A percentile compares a stretch with the other conserved stretches of the same genome.
Conservation (phyloP, 129 eudicot species). For the Escallonia herrerae region DNA sequence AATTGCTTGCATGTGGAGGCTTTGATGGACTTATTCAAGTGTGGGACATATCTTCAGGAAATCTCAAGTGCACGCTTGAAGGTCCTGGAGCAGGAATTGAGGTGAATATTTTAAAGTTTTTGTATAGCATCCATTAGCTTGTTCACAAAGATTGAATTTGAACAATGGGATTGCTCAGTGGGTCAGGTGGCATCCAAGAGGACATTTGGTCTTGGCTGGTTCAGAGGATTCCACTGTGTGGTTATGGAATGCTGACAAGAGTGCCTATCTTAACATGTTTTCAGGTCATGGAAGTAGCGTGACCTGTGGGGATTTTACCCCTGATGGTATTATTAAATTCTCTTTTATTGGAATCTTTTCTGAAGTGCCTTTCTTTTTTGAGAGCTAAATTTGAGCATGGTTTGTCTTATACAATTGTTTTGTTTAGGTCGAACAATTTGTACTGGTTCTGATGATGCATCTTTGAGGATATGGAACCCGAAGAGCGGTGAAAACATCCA, state of each 20-base stretch:
- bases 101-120: conserved; percentile 26
- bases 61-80: conserved; percentile 57
- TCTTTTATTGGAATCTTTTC: background rate
- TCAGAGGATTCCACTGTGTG: conserved; percentile 86
- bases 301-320: conserved; percentile 93
- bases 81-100: conserved; percentile 87
- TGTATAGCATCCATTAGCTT: background rate
- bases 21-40: conserved; percentile 73
- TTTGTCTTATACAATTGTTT: background rate
- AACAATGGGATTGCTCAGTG: conserved; percentile 47
- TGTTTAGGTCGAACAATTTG: conserved; percentile 65
- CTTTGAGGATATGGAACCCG: conserved; percentile 94
- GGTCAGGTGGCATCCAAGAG: conserved; percentile 99
- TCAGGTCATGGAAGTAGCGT: conserved; percentile 73
- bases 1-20: conserved; percentile 84
- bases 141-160: conserved; percentile 10
- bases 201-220: conserved; percentile 86
- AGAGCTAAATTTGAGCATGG: background rate
- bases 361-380: background rate
- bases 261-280: conserved; percentile 51
- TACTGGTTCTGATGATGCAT: conserved; percentile 95
- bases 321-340: conserved; percentile 60
- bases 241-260: conserved; percentile 98
- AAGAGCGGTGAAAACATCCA: conserved; percentile 58
- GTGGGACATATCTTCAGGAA: conserved; percentile 63